Conservation (phyloP, 495 filamentous ascomycete genomes). For the Staphylotrichum tortipilum region DNA sequence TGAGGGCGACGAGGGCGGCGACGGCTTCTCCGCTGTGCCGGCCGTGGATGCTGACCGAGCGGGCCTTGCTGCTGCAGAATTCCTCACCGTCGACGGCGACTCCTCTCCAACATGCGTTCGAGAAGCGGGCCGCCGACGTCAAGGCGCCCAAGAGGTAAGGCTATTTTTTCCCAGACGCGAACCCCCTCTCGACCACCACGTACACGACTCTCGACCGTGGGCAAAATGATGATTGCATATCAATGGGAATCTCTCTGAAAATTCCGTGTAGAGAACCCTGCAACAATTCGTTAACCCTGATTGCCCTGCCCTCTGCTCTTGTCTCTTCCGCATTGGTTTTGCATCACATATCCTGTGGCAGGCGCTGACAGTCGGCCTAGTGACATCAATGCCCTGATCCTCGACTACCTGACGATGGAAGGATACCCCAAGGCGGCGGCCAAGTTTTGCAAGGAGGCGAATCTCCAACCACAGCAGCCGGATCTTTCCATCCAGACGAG, state of each 20-base stretch:
- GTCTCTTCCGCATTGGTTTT: slow-evolving; percentile 45
- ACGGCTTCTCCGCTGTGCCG: too few relatives aligned
- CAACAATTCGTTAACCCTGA: slow-evolving; percentile 31
- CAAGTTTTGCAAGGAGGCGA: slow-evolving; percentile 90
- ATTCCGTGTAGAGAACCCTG: slow-evolving; percentile 68
- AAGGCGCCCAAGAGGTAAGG: slow-evolving; percentile 88
- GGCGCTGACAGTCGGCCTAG: slow-evolving; percentile 39
- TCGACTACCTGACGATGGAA: slow-evolving; percentile 95
- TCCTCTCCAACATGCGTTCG: slow-evolving; percentile 63
- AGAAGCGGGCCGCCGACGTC: slow-evolving; percentile 73
- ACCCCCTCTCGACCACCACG: too few relatives aligned
- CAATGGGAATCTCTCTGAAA: slow-evolving; percentile 99
- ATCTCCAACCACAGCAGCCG: slow-evolving; percentile 64
- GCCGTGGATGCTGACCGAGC: slow-evolving; percentile 7
- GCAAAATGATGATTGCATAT: slow-evolving; percentile 75
- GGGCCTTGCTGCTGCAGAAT: slow-evolving; percentile 39
- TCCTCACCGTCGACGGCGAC: slow-evolving; percentile 59
- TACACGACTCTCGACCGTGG: background rate
- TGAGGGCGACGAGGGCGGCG: too few relatives aligned
- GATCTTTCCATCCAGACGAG: slow-evolving; percentile 65
- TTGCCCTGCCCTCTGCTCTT: slow-evolving; percentile 40
- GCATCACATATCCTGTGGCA: background rate
- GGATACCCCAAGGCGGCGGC: slow-evolving; percentile 89
- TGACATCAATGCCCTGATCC: slow-evolving; percentile 89
- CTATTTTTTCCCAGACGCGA: too few relatives aligned